Base-by-base conservation (phyloP, 116 monocot species). In the Trichopus zeylanicus region DNA sequence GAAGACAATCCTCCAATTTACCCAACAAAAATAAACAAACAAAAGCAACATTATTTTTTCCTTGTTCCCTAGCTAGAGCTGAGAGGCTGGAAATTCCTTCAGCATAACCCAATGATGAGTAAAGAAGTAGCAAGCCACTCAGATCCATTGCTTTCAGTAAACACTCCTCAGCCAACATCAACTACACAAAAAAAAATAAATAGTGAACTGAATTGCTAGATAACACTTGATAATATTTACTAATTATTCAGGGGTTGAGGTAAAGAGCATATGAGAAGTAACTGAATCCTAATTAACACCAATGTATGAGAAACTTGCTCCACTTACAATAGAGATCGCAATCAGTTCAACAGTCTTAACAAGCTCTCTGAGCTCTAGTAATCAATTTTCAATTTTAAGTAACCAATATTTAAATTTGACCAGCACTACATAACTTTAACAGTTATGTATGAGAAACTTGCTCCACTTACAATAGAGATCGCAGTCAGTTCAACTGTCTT, bases 31-130 rank as follows among this genome's bases (percentile, higher is more conserved):
- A 86, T 61, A 77, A 61, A 65, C 77, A 86, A 60, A 86, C 70
- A 32, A 81, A 86, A 35, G 85, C 74, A 67, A 86, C 81, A 71
- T 86, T 85, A 46, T 81, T 86, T 60, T 86, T 81, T 59, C 81
- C 85, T 58, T 86, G 80, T 48, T 74, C 74, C 72, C 68, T 78
- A 11, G 80, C 85, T 54, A 86, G 67, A 65, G 64, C 57, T 37
- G 81, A 56, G 37, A 86, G 74, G 48, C 64, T 86, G 24, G 51
- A 65, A 46, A 86, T 81, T 63, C 86, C 86, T 63, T 81, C 81
- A 57, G 86, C 71, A 74, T 86, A 77, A 13, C 81, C 86, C 57
- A 81, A 61, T 37, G 77, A 60, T 3, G 82, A 82, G 56, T 77
- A 77, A 32, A 82, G 61, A 49, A 86, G 77, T 54, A 86, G 62